These are phyloP conservation scores for Otatea glauca DNA, from an alignment of 176 grass and related monocot species.

Conservation along the genomic window DNA sequence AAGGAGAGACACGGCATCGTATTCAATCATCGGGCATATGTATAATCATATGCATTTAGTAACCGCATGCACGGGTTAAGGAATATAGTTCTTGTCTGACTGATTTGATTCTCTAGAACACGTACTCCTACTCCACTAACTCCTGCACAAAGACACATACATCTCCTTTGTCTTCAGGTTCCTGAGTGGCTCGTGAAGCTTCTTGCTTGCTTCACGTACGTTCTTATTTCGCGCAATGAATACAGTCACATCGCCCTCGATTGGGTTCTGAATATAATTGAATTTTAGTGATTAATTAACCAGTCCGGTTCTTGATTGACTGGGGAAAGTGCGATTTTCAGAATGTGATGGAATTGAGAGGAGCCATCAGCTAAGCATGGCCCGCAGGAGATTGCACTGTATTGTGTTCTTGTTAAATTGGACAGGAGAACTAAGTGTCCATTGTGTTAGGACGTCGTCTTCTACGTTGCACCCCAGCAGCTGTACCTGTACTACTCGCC, in stretches of 20 bases:
- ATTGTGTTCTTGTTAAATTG: conserved; percentile 37
- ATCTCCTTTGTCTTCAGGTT: background rate
- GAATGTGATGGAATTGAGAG: conserved; percentile 34
- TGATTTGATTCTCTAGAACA: conserved; percentile 21
- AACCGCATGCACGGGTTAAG: conserved; percentile 40
- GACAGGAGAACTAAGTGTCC: conserved; percentile 35
- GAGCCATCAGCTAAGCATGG: conserved; percentile 24
- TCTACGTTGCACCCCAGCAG: conserved; percentile 34
- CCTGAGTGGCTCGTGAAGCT: conserved; percentile 44
- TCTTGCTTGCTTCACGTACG: conserved; percentile 46
- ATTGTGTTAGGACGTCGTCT: conserved; percentile 54
- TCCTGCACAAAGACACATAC: background rate
- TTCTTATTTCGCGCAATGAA: background rate
- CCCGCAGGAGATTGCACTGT: conserved; percentile 28
- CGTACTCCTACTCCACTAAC: background rate
- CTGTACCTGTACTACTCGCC: conserved; percentile 21
- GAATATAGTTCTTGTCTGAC: conserved; percentile 40
- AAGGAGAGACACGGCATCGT: conserved; percentile 29
- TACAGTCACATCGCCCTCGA: conserved; percentile 27
- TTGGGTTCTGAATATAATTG: background rate
- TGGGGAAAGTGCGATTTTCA: background rate
- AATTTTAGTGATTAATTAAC: background rate
- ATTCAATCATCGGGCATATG: conserved; percentile 8
- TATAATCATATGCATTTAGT: background rate
- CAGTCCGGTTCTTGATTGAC: conserved; percentile 10